These are phyloP conservation scores for Apiospora arundinis DNA, from an alignment of 2,329 filamentous ascomycete genomes.

Conservation along the genomic window DNA sequence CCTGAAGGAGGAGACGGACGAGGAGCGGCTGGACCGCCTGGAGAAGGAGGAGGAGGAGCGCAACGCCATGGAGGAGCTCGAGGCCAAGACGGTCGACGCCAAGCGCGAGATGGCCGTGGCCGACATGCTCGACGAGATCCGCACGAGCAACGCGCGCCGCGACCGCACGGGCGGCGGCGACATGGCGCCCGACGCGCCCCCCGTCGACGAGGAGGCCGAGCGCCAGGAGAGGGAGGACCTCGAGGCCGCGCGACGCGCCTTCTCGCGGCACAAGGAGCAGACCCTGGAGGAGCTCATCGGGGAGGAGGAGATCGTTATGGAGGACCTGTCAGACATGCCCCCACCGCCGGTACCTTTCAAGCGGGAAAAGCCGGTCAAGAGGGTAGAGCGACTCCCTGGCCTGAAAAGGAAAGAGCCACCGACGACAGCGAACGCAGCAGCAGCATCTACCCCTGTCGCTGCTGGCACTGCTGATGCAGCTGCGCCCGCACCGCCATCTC, in stretches of 20 bases:
- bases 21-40: slow-evolving; percentile 83
- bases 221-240: slow-evolving; percentile 81
- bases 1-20: slow-evolving; percentile 82
- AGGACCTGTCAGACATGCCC: slow-evolving; percentile 35
- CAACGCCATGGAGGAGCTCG: slow-evolving; percentile 94
- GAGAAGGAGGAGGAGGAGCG: slow-evolving; percentile 80
- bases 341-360: slow-evolving; percentile 69
- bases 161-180: slow-evolving; percentile 75
- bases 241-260: slow-evolving; percentile 80
- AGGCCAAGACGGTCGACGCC: slow-evolving; percentile 91
- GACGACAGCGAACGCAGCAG: neutral
- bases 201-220: slow-evolving; percentile 64
- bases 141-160: slow-evolving; percentile 86
- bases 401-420: slow-evolving; percentile 75
- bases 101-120: slow-evolving; percentile 96
- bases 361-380: slow-evolving; percentile 69
- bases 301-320: slow-evolving; percentile 34
- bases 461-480: slow-evolving; percentile 36
- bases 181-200: slow-evolving; percentile 57
- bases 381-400: slow-evolving; percentile 82
- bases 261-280: slow-evolving; percentile 66
- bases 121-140: slow-evolving; percentile 93
- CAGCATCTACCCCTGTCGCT: slow-evolving; percentile 52
- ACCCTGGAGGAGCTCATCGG: slow-evolving; percentile 55
- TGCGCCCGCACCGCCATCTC: slow-evolving; percentile 9